phyloP scores from a whole-genome alignment of 1,284 basidiomycete genomes.

The Trichosporon coremiiforme region DNA sequence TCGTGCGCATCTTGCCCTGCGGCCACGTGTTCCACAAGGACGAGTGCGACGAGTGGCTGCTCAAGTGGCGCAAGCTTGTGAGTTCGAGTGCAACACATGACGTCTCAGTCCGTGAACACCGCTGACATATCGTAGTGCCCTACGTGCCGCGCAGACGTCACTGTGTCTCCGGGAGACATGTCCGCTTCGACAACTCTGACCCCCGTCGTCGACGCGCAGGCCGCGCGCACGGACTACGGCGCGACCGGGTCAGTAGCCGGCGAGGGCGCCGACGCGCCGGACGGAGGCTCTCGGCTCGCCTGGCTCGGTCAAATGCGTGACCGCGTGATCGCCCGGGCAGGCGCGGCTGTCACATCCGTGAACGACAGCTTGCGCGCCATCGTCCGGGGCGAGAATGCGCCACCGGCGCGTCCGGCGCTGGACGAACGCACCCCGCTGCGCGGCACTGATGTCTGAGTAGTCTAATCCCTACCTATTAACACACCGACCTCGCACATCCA shows the following conservation, averaged over 20 bases:
- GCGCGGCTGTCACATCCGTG: conserved; percentile 17
- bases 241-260: conserved; percentile 7
- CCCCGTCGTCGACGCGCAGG: conserved; percentile 28
- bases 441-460: not conserved
- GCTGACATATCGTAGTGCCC: conserved; percentile 65
- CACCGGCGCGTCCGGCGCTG: not conserved
- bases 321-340: conserved; percentile 13
- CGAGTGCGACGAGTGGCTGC: conserved; percentile 86
- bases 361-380: conserved; percentile 21
- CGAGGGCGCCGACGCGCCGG: conserved; percentile 7
- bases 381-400: conserved; percentile 1
- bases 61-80: conserved; percentile 83
- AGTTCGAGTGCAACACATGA: conserved; percentile 62
- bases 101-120: not conserved
- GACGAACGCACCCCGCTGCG: conserved; percentile 24
- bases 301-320: conserved; percentile 12
- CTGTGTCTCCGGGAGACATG: conserved; percentile 60
- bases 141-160: conserved; percentile 84
- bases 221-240: conserved; percentile 15
- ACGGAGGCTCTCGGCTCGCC: conserved; percentile 15
- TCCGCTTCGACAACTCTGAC: conserved; percentile 30
- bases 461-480: not conserved
- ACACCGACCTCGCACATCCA: not conserved
- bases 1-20: conserved; percentile 83
- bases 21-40: conserved; percentile 72